Conservation (phyloP, 179 eudicot genomes). For the Drosera spatulata region DNA sequence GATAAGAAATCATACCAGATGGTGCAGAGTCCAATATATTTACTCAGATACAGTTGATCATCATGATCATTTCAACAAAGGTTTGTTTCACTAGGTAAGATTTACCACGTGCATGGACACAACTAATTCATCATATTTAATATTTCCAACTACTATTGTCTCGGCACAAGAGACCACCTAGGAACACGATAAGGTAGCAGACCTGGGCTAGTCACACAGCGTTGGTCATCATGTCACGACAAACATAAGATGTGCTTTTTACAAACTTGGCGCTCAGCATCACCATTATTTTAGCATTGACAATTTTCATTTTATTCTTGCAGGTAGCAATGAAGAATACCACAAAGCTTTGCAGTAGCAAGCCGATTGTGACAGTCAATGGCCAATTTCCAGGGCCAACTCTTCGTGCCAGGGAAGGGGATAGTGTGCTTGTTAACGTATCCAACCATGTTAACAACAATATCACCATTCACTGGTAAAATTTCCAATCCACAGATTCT, state of each 20-base stretch:
- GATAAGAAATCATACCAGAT: no score
- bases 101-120: no score
- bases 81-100: no score
- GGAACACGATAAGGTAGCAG: no score
- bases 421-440: slow-evolving; percentile 49
- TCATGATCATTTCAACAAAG: no score
- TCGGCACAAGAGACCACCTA: no score
- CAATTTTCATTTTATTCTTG: slow-evolving; percentile 2
- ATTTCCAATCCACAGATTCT: neutral
- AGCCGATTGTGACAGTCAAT: slow-evolving; percentile 55
- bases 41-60: no score
- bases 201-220: no score
- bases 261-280: neutral
- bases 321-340: slow-evolving; percentile 53
- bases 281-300: neutral
- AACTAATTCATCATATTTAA: no score
- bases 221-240: neutral
- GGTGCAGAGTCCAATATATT: no score
- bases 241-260: neutral
- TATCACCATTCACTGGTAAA: slow-evolving; percentile 59
- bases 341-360: slow-evolving; percentile 52
- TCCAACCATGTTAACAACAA: slow-evolving; percentile 50
- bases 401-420: slow-evolving; percentile 62
- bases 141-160: no score
- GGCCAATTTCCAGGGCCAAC: slow-evolving; percentile 75